Evolutionary conservation across 2,329 filamentous ascomycete species (phyloP).

Genomic region (Talaromyces rugulosus): DNA sequence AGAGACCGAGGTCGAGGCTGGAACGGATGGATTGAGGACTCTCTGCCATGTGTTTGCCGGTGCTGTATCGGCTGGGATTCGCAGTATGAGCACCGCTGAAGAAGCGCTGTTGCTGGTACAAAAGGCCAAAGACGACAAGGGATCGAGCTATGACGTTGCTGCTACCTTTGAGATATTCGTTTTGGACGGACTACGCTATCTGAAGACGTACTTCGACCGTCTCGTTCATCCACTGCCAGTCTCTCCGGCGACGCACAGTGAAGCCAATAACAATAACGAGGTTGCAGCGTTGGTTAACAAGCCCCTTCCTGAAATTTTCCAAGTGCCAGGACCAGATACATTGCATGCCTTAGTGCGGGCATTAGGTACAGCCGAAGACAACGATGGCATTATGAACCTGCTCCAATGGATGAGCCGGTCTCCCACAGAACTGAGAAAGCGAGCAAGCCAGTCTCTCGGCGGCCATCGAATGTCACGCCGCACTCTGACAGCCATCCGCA

Average conservation of each 20-base stretch:
- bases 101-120: constrained; percentile 23
- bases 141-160: background rate
- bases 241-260: background rate
- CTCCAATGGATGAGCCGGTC: constrained; percentile 40
- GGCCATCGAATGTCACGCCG: constrained; percentile 36
- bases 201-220: constrained; percentile 33
- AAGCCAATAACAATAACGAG: background rate
- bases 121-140: constrained; percentile 11
- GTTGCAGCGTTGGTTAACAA: background rate
- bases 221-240: constrained; percentile 26
- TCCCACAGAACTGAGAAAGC: constrained; percentile 27
- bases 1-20: constrained; percentile 24
- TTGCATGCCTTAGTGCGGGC: constrained; percentile 41
- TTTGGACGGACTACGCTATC: constrained; percentile 23
- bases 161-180: constrained; percentile 26
- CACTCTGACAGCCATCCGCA: constrained; percentile 35
- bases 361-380: constrained; percentile 37
- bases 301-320: constrained; percentile 27
- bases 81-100: constrained; percentile 22
- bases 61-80: constrained; percentile 30
- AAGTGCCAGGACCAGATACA: constrained; percentile 33
- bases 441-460: constrained; percentile 32
- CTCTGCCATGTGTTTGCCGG: constrained; percentile 33
- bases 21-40: constrained; percentile 29
- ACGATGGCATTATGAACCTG: constrained; percentile 35